Evolutionary conservation across 495 filamentous ascomycete genomes (phyloP), one percentile per base, ranked within the genome.

Genomic region (Parachaetomium inaequale): DNA sequence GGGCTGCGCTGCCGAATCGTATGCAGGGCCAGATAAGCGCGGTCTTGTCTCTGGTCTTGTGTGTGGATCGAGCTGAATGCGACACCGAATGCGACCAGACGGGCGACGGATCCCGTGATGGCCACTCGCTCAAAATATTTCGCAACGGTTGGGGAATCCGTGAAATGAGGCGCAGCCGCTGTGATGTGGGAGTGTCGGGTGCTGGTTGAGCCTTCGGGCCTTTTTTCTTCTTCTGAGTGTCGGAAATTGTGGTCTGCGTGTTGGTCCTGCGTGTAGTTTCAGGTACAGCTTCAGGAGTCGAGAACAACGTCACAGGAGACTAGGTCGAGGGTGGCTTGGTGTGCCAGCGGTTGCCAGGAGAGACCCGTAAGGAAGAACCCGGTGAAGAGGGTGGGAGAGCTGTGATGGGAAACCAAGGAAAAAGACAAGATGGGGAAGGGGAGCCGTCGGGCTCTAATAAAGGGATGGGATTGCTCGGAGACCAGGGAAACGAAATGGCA

Each of bases 1-100:
- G 59, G 63, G 66, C 58, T 65, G 65, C 65, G 68, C 49, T 70
- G 72, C 68, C 77, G 72, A 77, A 76, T 79, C 61, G 63, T 49
- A 58, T 64, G 68, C 68, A 62, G 58, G 45, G 38, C 63, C 61
- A 56, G 55, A 60, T 46, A 55, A 55, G 68, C 40, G 54, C 49
- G 46, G 49, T 23, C 40, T 57, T 43, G 34, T 2, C 7, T 2
- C 15, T 25, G 19, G 5, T 58, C 29, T 53, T 56, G 31, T 51
- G 25, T 40, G n/a, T 21, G 32, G 23, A 50, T 55, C 34, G 62
- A 65, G 66, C 62, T 68, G 59, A 62, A 68, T 58, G 64, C 63
- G 65, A 59, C 63, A 58, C 69, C 64, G 49, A 64, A 45, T 12
- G 63, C 57, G 51, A 61, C 12, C 51, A 15, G 38, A n/a, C n/a